Conservation (phyloP, 2,329 filamentous ascomycete species). For the Pyricularia sp. region DNA sequence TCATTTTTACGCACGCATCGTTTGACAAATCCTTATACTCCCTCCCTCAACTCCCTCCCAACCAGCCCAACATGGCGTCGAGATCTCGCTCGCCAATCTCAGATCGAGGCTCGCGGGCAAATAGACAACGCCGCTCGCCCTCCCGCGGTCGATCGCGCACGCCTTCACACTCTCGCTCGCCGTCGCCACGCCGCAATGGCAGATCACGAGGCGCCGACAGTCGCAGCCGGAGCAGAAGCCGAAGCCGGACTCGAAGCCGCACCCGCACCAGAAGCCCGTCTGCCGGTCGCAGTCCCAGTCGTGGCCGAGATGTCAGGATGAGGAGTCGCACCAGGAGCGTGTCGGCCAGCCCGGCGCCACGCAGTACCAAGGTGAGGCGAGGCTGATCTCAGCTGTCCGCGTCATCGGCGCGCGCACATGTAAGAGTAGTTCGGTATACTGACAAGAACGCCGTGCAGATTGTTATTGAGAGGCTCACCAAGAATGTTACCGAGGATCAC, state of each 20-base stretch:
- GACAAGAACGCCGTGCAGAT: constrained; percentile 45
- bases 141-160: constrained; percentile 5
- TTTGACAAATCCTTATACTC: not conserved
- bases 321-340: constrained; percentile 18
- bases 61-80: constrained; percentile 1
- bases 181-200: constrained; percentile 25
- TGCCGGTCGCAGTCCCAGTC: constrained; percentile 20
- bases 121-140: not conserved
- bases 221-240: constrained; percentile 20
- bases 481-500: constrained; percentile 85
- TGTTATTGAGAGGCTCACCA: constrained; percentile 90
- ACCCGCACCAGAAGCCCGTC: constrained; percentile 20
- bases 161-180: constrained; percentile 17
- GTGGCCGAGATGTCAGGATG: constrained; percentile 17
- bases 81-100: constrained; percentile 1
- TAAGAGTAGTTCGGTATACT: not conserved
- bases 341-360: constrained; percentile 26
- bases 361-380: constrained; percentile 42
- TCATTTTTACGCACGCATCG: not conserved
- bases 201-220: constrained; percentile 14
- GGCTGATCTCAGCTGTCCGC: not conserved
- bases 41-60: not conserved
- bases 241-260: constrained; percentile 16
- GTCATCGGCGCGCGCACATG: not conserved
- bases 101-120: constrained; percentile 3